Base-by-base conservation (phyloP, 495 filamentous ascomycete species). In the Haplographium delicatum region DNA sequence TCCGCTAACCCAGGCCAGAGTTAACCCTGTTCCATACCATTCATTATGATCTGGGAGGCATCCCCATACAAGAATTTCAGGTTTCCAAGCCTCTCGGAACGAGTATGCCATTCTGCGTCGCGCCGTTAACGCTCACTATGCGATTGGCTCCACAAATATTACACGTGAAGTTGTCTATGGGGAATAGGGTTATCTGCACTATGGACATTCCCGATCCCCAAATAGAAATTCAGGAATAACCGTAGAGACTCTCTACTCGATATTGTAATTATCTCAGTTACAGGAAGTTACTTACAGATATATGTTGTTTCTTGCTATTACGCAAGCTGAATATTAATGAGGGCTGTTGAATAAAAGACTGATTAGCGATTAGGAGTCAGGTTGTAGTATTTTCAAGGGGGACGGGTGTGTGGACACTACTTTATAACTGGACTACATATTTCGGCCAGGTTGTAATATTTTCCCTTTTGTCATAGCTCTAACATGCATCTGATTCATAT, bases 31-130 rank as follows among this genome's bases (percentile, higher is more conserved):
- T 49, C 8, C 13, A 27, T 22, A 22, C 15, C 22, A 15, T 40
- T 18, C 7, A 49, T 15, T 49, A 49, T 23, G 46, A 49, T 39
- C 20, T 49, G 31, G 27, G 16, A 15, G 30, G 24, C n/a, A 49
- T 40, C 18, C 31, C 46, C n/a, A 7, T 39, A 18, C 46, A 49
- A 26, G 35, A 39, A 26, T 39, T 49, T 23, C 38, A 9, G 20
- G 8, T 10, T 34, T 23, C 8, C 1, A 7, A 31, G 11, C 28
- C 31, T 24, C 22, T 25, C 15, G 19, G 15, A 10, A 15, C 38
- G 38, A 31, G 28, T 41, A 19, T 23, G 38, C 33, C 33, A 9
- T 49, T 49, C 22, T 49, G 27, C 19, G 22, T 40, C 9, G 46
- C 46, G 23, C 5, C 7, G 22, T 15, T 49, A 19, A 39, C 5